phyloP scores from a whole-genome alignment of 164 flowering plant species.

The Magnolia officinalis region DNA sequence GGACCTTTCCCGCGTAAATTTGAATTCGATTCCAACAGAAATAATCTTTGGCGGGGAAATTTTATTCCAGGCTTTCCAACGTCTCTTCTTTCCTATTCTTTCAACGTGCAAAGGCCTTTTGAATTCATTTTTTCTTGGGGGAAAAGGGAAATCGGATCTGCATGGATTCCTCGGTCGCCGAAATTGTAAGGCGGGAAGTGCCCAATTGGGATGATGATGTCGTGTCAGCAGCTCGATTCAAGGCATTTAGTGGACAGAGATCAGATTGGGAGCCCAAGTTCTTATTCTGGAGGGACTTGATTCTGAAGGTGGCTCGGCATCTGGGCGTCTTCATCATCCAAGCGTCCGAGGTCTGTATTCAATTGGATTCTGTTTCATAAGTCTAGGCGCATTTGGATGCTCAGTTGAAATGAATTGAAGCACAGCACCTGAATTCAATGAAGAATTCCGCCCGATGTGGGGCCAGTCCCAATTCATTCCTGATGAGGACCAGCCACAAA shows the following conservation, averaged over 20 bases:
- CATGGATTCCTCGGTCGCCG: conserved; percentile 31
- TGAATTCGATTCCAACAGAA: too few species aligned
- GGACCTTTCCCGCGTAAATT: too few species aligned
- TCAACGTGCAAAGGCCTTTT: background rate
- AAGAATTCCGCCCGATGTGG: too few species aligned
- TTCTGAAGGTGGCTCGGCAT: conserved; percentile 60
- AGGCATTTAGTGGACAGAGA: conserved; percentile 83
- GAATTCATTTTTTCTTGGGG: background rate
- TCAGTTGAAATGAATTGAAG: too few species aligned
- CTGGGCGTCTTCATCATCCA: conserved; percentile 44
- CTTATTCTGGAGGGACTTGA: conserved; percentile 71
- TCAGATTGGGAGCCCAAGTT: conserved; percentile 77
- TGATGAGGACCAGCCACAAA: too few species aligned
- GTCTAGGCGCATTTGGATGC: background rate
- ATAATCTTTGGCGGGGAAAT: too few species aligned
- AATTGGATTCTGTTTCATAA: background rate
- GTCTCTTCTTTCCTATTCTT: background rate
- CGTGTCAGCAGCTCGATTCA: conserved; percentile 60
- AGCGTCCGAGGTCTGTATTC: conserved; percentile 41
- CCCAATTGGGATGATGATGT: conserved; percentile 83
- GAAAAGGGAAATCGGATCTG: too few species aligned
- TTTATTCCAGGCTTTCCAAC: too few species aligned
- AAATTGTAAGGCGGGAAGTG: conserved; percentile 49
- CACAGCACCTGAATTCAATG: too few species aligned
- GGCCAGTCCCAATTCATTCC: too few species aligned